These are phyloP conservation scores for Tardiomyces blankii DNA, from an alignment of 1,139 yeast genomes.

Conservation along the genomic window DNA sequence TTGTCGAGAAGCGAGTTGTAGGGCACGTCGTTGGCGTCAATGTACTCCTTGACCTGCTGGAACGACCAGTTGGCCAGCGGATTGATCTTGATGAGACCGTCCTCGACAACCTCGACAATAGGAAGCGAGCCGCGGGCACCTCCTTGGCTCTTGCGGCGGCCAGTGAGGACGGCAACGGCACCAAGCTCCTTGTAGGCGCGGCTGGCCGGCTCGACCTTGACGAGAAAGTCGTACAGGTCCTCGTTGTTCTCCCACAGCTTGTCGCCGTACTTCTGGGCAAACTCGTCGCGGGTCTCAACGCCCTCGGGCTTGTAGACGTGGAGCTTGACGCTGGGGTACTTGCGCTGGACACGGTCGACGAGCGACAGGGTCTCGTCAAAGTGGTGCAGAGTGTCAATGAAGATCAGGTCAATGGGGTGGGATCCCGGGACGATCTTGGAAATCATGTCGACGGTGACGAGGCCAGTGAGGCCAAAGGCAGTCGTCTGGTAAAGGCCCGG, in stretches of 20 bases:
- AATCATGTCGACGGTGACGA: slow-evolving; percentile 78
- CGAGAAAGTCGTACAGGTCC: slow-evolving; percentile 69
- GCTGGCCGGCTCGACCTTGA: slow-evolving; percentile 86
- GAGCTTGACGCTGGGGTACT: slow-evolving; percentile 44
- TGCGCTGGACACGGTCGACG: slow-evolving; percentile 43
- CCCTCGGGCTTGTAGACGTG: slow-evolving; percentile 59
- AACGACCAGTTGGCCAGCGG: slow-evolving; percentile 85
- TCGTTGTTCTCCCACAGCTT: slow-evolving; percentile 80
- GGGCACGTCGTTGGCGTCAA: slow-evolving; percentile 64
- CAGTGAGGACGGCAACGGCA: slow-evolving; percentile 81
- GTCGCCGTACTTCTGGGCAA: slow-evolving; percentile 58
- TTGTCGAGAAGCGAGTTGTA: slow-evolving; percentile 73
- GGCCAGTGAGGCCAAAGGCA: slow-evolving; percentile 89
- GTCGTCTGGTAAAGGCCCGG: slow-evolving; percentile 84
- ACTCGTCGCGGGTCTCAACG: slow-evolving; percentile 49
- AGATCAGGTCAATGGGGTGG: slow-evolving; percentile 62
- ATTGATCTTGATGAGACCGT: slow-evolving; percentile 72
- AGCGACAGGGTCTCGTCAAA: slow-evolving; percentile 87
- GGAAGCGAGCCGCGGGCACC: slow-evolving; percentile 68
- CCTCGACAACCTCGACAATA: slow-evolving; percentile 56
- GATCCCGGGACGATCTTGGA: slow-evolving; percentile 34
- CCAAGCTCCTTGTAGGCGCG: slow-evolving; percentile 66
- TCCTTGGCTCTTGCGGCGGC: slow-evolving; percentile 86
- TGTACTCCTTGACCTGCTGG: slow-evolving; percentile 54
- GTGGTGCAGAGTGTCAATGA: slow-evolving; percentile 84